Conservation (phyloP, 75 land plant genomes). For the Pinus taeda region DNA sequence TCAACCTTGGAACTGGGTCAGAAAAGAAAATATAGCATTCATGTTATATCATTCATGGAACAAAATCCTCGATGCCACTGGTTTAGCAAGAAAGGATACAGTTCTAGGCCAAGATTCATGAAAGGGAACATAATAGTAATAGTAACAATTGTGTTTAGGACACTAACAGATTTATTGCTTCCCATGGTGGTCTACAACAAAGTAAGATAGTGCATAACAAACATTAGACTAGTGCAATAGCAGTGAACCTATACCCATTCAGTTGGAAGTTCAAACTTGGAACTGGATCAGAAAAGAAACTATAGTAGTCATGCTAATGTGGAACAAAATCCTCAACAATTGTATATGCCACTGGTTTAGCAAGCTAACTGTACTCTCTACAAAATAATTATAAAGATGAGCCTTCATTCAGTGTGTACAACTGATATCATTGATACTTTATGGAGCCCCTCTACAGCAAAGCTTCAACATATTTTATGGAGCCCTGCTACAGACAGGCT, state of each 20-base stretch:
- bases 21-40: too few species aligned
- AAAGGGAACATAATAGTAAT: not conserved
- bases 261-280: too few species aligned
- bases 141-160: not conserved
- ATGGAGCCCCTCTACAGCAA: constrained; percentile 3
- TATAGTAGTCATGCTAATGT: too few species aligned
- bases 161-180: not conserved
- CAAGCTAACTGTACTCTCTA: not conserved
- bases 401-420: constrained; percentile 7
- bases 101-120: not conserved
- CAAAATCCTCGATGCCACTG: not conserved
- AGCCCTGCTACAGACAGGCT: constrained; percentile 8
- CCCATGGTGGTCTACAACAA: not conserved
- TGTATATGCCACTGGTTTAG: too few species aligned
- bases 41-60: not conserved
- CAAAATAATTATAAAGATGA: not conserved
- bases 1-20: not conserved
- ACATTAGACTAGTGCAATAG: too few species aligned
- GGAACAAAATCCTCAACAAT: too few species aligned
- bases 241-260: too few species aligned
- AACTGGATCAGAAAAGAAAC: too few species aligned
- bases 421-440: not conserved
- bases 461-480: constrained; percentile 9
- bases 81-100: not conserved
- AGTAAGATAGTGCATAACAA: not conserved